phyloP scores from a whole-genome alignment of 2,329 filamentous ascomycete species.

The Aureobasidium sp. region DNA sequence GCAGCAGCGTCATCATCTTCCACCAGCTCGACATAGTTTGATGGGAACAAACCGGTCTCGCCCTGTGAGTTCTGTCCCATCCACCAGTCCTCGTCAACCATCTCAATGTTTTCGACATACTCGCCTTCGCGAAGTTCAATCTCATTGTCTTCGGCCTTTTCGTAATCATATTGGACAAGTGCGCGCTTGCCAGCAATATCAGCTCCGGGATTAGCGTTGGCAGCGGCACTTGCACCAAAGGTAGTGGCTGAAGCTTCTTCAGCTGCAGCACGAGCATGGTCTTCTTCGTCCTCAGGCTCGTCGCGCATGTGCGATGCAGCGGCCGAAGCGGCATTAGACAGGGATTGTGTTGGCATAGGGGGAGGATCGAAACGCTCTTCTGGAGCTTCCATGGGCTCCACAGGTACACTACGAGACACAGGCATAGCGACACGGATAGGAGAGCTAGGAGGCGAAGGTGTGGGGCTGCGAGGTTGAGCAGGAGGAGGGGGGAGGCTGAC shows the following conservation, averaged over 20 bases:
- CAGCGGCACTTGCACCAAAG: conserved; percentile 36
- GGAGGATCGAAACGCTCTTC: conserved; percentile 49
- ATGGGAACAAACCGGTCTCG: conserved; percentile 86
- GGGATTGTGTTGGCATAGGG: conserved; percentile 56
- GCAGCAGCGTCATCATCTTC: conserved; percentile 45
- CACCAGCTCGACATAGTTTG: conserved; percentile 89
- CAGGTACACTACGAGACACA: conserved; percentile 34
- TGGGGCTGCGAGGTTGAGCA: conserved; percentile 21
- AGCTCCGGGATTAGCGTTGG: conserved; percentile 30
- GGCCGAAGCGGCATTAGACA: conserved; percentile 52
- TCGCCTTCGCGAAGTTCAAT: conserved; percentile 85
- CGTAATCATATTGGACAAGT: conserved; percentile 86
- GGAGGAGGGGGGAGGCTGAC: conserved; percentile 38
- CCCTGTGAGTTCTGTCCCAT: conserved; percentile 81
- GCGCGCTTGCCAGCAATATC: conserved; percentile 58
- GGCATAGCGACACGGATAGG: conserved; percentile 48
- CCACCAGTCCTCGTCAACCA: conserved; percentile 99
- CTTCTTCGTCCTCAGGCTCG: conserved; percentile 54
- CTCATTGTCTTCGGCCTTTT: conserved; percentile 96
- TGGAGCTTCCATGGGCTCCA: conserved; percentile 79
- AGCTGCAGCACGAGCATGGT: conserved; percentile 48
- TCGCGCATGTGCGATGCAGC: conserved; percentile 56
- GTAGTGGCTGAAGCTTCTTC: conserved; percentile 37
- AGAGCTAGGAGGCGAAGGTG: conserved; percentile 17
- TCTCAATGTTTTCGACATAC: conserved; percentile 82